phyloP scores from a whole-genome alignment of 164 flowering plant genomes.

The Cinnamomum chago region DNA sequence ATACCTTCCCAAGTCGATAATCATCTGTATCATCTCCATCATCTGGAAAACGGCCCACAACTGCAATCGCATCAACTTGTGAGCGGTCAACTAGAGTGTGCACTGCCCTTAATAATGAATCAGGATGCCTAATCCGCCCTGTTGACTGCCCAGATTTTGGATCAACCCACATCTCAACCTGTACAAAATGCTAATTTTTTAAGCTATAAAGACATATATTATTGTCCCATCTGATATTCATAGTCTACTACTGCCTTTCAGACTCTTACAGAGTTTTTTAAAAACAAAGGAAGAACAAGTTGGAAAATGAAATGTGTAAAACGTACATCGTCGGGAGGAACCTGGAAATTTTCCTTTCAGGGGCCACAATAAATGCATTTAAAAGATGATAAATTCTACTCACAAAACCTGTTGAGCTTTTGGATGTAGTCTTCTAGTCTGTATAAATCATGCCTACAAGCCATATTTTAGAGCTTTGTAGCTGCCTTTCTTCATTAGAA shows the following conservation, averaged over 20 bases:
- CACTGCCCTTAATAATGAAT: conserved; percentile 72
- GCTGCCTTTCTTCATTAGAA: too few species aligned
- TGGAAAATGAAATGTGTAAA: not conserved
- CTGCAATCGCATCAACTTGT: conserved; percentile 74
- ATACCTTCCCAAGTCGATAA: conserved; percentile 75
- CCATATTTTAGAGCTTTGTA: too few species aligned
- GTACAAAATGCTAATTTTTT: conserved; percentile 1
- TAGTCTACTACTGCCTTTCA: not conserved
- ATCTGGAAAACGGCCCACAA: conserved; percentile 87
- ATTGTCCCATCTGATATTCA: not conserved
- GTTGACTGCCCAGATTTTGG: conserved; percentile 72
- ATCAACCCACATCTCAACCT: conserved; percentile 88
- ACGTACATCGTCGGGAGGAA: not conserved
- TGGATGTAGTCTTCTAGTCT: too few species aligned
- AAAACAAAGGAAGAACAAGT: not conserved
- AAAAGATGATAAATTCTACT: too few species aligned
- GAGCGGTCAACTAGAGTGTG: conserved; percentile 35
- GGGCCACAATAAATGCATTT: too few species aligned
- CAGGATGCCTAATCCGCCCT: conserved; percentile 72
- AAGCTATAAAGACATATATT: not conserved
- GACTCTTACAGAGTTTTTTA: not conserved
- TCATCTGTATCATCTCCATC: conserved; percentile 66
- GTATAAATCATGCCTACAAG: too few species aligned
- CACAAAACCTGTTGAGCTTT: too few species aligned
- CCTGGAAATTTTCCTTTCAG: too few species aligned